Base-by-base conservation (phyloP, 768 basidiomycete species). In the Leucocoprinus sp. region DNA sequence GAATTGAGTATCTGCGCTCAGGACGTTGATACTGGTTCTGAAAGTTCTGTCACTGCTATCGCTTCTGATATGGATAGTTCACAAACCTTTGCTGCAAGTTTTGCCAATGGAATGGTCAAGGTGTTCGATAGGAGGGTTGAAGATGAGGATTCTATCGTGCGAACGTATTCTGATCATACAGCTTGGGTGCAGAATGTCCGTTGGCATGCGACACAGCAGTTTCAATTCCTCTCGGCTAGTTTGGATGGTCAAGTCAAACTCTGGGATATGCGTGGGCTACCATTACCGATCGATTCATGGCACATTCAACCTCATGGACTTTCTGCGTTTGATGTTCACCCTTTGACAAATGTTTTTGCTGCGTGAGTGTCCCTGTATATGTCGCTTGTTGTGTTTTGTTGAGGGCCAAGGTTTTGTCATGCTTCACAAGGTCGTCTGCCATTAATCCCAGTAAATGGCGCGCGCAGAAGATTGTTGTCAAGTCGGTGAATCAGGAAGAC, bases 161-260 rank as follows among this genome's bases (percentile, higher is more conserved):
- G 84, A 40, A 77, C 77, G 2, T 93, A 87, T 58, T 66, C 72
- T 31, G 77, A 80, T 23, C 93, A 95, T 61, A 64, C 71, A 7
- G 78, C 86, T 8, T 97, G 93, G 92, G 79, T 98, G 5, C 89
- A 91, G 60, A 93, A 84, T 54, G 90, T 89, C 23, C 79, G 81
- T 50, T 85, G 90, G 73, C 86, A 95, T 62, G 78, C 87, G 1
- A 77, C 71, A 4, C 64, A 75, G 15, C 65, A 70, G 21, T 71
- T 72, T 4, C 86, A 92, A 52, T 75, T 96, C 55, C 61, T 97
- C 7, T 90, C 92, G 9, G 93, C 86, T 15, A 84, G 96, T 55
- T 62, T 90, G 59, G 85, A 89, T 56, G 96, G 96, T 0, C 81
- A 88, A 55, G 84, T 96, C 33, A 86, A 86, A 55, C 64, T 98